phyloP scores from a whole-genome alignment of 345 rosid genomes.

The Eucalyptus cladocalyx region DNA sequence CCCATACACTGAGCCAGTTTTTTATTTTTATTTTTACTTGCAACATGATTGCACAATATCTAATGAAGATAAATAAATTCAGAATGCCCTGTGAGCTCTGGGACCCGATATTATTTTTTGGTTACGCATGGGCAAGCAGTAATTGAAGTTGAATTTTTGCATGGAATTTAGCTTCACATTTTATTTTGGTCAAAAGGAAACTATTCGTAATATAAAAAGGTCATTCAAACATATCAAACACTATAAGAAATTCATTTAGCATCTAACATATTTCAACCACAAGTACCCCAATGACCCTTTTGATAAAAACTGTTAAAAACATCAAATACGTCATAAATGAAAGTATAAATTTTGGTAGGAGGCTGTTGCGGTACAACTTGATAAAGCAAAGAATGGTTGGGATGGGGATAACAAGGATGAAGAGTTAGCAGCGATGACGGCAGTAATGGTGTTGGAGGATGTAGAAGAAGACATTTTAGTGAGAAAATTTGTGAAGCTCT shows the following conservation, averaged over 20 bases:
- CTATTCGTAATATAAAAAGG: neutral
- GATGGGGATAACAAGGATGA: too few species aligned
- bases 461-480: too few species aligned
- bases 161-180: neutral
- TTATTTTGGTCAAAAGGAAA: neutral
- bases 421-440: too few species aligned
- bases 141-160: neutral
- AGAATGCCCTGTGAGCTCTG: neutral
- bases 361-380: neutral
- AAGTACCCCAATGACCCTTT: neutral
- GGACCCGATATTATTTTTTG: neutral
- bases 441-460: too few species aligned
- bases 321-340: neutral
- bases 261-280: neutral
- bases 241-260: neutral
- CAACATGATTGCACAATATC: neutral
- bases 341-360: neutral
- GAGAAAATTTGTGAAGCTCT: too few species aligned
- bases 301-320: neutral
- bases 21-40: neutral
- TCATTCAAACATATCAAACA: neutral
- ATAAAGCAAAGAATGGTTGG: too few species aligned
- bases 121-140: neutral
- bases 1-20: neutral
- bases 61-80: neutral